A percentile compares a stretch with the other conserved stretches of the same genome.
phyloP scores from a whole-genome alignment of 148 eudicot genomes.

The Pharnaceum exiguum region DNA sequence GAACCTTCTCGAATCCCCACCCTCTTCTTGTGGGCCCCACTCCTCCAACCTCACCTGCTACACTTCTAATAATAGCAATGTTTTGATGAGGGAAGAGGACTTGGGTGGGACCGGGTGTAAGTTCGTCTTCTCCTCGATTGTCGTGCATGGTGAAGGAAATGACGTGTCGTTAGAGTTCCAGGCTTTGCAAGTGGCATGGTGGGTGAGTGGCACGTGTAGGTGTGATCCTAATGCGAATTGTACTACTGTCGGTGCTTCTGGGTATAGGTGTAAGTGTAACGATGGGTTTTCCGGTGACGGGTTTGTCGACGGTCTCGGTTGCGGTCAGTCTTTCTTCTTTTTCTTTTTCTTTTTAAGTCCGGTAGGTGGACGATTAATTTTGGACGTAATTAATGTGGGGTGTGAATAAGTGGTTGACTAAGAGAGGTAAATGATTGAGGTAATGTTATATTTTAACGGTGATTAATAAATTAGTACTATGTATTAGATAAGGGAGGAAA shows the following conservation, averaged over 20 bases:
- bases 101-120: constrained; percentile 26
- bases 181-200: constrained; percentile 59
- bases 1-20: constrained; percentile 20
- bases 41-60: constrained; percentile 62
- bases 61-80: background rate
- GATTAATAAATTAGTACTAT: too few species aligned
- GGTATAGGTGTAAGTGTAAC: constrained; percentile 60
- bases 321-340: constrained; percentile 53
- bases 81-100: constrained; percentile 9
- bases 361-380: background rate
- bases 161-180: constrained; percentile 42
- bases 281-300: constrained; percentile 78
- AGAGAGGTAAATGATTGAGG: too few species aligned
- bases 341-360: background rate
- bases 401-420: background rate
- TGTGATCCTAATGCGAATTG: constrained; percentile 47
- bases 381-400: background rate
- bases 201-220: constrained; percentile 44
- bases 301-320: constrained; percentile 45
- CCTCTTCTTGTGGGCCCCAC: too few species aligned
- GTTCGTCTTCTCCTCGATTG: constrained; percentile 43
- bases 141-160: constrained; percentile 20
- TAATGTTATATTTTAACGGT: too few species aligned
- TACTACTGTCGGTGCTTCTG: constrained; percentile 6
- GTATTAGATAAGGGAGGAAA: too few species aligned